These are phyloP conservation scores for Danielia oregonensis DNA, from an alignment of 805 yeast species.

Conservation along the genomic window DNA sequence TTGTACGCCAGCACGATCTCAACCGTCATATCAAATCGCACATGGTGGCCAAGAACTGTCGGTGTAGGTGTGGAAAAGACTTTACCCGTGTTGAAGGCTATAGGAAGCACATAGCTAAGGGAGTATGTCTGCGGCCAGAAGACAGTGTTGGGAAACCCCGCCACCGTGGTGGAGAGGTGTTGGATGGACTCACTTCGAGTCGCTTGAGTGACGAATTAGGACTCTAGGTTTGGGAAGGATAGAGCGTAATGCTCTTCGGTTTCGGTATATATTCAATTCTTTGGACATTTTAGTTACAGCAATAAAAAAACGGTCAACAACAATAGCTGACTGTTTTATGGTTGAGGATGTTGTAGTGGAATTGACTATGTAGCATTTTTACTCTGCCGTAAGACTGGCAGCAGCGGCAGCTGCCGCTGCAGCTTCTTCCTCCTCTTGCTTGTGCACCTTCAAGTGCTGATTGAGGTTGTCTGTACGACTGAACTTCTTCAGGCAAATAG, in stretches of 20 bases:
- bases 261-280: neutral
- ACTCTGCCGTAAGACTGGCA: too few species aligned
- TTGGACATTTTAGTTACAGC: too few species aligned
- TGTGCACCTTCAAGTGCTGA: constrained; percentile 64
- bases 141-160: constrained; percentile 13
- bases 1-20: constrained; percentile 94
- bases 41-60: constrained; percentile 57
- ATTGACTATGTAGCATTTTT: too few species aligned
- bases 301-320: too few species aligned
- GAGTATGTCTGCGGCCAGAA: constrained; percentile 8
- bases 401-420: constrained; percentile 2
- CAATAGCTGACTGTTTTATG: too few species aligned
- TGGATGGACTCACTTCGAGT: constrained; percentile 16
- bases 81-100: constrained; percentile 89
- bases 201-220: constrained; percentile 16
- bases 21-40: constrained; percentile 89
- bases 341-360: too few species aligned
- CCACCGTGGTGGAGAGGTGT: constrained; percentile 7
- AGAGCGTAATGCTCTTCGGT: neutral
- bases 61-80: constrained; percentile 91
- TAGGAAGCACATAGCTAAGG: constrained; percentile 63
- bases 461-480: constrained; percentile 64
- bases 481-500: constrained; percentile 58
- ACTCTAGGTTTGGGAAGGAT: constrained; percentile 2
- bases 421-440: constrained; percentile 12